phyloP scores from a whole-genome alignment of 805 yeast genomes.

The Saccharomyces kudriavzevii region DNA sequence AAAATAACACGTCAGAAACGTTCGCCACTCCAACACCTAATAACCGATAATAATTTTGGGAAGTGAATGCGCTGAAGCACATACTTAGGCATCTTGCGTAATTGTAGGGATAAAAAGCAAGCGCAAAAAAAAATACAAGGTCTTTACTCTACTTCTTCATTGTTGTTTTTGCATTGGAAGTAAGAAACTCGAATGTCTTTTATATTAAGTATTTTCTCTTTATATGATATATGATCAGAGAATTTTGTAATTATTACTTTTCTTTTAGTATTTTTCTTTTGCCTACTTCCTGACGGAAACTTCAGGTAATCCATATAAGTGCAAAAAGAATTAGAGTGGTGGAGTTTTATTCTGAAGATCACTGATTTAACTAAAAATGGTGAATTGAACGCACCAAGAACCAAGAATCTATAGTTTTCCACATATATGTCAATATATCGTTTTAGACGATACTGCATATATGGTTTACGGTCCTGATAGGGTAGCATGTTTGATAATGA shows the following conservation, averaged over 20 bases:
- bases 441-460: neutral
- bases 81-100: neutral
- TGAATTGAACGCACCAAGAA: no score
- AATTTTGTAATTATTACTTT: neutral
- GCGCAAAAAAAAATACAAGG: neutral
- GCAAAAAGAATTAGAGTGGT: neutral
- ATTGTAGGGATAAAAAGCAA: neutral
- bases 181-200: neutral
- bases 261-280: neutral
- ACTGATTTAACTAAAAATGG: no score
- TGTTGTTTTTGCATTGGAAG: neutral
- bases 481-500: neutral
- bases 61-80: neutral
- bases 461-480: neutral
- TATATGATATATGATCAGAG: neutral
- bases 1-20: neutral
- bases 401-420: no score
- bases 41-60: neutral
- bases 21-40: constrained; percentile 1
- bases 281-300: neutral
- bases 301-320: no score
- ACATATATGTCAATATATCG: neutral
- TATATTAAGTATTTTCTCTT: neutral
- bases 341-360: no score
- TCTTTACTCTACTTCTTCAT: neutral